phyloP scores from a whole-genome alignment of 495 filamentous ascomycete genomes.

The Pyrenula aspistea region DNA sequence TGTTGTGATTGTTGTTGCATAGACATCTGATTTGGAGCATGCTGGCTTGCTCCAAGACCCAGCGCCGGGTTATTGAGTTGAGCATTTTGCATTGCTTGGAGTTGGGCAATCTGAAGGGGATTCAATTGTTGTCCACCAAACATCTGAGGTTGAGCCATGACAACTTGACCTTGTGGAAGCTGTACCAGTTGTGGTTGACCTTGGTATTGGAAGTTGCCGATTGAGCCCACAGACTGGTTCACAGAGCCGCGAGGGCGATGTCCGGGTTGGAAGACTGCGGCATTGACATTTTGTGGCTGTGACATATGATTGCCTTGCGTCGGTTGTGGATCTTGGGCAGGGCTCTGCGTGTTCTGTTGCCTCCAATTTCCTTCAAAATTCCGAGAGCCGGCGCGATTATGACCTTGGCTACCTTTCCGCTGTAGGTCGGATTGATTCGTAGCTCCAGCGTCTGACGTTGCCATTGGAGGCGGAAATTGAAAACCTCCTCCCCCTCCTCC shows the following conservation, averaged over 20 bases:
- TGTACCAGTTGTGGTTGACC: slow-evolving; percentile 87
- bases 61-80: slow-evolving; percentile 68
- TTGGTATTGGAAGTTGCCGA: slow-evolving; percentile 84
- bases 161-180: slow-evolving; percentile 70
- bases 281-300: slow-evolving; percentile 41
- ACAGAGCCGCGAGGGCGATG: slow-evolving; percentile 79
- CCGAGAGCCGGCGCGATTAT: slow-evolving; percentile 68
- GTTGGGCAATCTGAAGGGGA: slow-evolving; percentile 76
- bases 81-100: slow-evolving; percentile 82
- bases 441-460: slow-evolving; percentile 41
- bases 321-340: slow-evolving; percentile 40
- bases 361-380: slow-evolving; percentile 99
- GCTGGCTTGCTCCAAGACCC: slow-evolving; percentile 61
- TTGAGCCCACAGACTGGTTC: slow-evolving; percentile 71
- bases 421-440: slow-evolving; percentile 47
- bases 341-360: slow-evolving; percentile 61
- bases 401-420: slow-evolving; percentile 59
- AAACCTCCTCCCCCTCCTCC: slow-evolving; percentile 42
- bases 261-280: slow-evolving; percentile 71
- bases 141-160: slow-evolving; percentile 57
- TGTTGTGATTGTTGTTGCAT: slow-evolving; percentile 68
- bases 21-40: slow-evolving; percentile 50
- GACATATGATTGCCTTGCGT: slow-evolving; percentile 53
- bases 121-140: slow-evolving; percentile 79
- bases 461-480: slow-evolving; percentile 50